These are phyloP conservation scores for Cicer arietinum DNA, from an alignment of 306 rosid species.

Conservation along the genomic window DNA sequence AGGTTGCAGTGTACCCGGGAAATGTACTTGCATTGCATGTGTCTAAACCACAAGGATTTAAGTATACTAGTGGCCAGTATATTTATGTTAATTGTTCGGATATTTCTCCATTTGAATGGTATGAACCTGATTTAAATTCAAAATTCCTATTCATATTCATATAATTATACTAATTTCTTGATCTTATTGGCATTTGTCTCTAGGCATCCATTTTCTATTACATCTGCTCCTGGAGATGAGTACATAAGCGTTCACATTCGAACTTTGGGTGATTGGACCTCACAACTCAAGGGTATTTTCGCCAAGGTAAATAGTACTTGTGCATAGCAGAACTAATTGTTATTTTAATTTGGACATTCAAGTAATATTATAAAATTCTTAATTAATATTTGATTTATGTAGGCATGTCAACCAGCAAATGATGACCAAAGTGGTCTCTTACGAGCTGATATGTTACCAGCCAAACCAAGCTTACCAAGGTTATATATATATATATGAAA, in stretches of 20 bases:
- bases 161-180: background rate
- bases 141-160: background rate
- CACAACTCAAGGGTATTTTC: slow-evolving; percentile 71
- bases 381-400: background rate
- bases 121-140: slow-evolving; percentile 35
- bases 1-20: slow-evolving; percentile 95
- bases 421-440: slow-evolving; percentile 75
- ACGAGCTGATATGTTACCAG: slow-evolving; percentile 65
- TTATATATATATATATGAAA: background rate
- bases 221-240: slow-evolving; percentile 89
- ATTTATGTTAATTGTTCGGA: slow-evolving; percentile 72
- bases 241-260: slow-evolving; percentile 83
- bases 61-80: slow-evolving; percentile 85
- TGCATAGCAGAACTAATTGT: background rate
- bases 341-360: background rate
- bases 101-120: slow-evolving; percentile 89
- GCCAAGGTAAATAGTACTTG: slow-evolving; percentile 58
- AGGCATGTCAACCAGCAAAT: slow-evolving; percentile 86
- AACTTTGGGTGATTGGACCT: slow-evolving; percentile 87
- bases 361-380: background rate
- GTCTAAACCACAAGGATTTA: slow-evolving; percentile 86
- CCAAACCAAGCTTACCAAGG: slow-evolving; percentile 65
- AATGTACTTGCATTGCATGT: slow-evolving; percentile 80
- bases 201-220: slow-evolving; percentile 88
- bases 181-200: slow-evolving; percentile 6